These are phyloP conservation scores for Articulospora tetracladia DNA, from an alignment of 495 filamentous ascomycete genomes.

Conservation along the genomic window DNA sequence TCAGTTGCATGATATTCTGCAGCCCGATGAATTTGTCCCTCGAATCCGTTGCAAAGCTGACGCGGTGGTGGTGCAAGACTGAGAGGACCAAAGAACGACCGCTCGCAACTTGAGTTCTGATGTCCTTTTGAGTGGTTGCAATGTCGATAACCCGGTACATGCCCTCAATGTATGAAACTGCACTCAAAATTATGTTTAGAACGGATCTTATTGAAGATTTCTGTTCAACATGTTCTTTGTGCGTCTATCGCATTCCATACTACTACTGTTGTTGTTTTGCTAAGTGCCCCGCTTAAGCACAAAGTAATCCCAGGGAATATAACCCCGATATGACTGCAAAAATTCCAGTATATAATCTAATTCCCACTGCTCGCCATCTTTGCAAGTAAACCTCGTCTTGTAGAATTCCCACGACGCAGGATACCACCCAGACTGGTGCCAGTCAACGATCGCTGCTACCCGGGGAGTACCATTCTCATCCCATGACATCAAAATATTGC, in stretches of 20 bases:
- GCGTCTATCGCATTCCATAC: no score
- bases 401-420: conserved; percentile 45
- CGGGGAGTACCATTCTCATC: conserved; percentile 23
- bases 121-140: background rate
- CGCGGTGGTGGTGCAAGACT: background rate
- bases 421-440: conserved; percentile 46
- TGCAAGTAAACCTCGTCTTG: conserved; percentile 30
- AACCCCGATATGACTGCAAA: conserved; percentile 10
- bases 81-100: background rate
- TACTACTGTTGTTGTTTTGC: background rate
- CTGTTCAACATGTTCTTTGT: no score
- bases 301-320: conserved; percentile 10
- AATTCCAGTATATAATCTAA: conserved; percentile 8
- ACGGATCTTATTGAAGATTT: no score
- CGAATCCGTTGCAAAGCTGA: background rate
- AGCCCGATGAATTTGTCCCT: background rate
- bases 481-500: conserved; percentile 39
- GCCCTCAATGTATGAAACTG: background rate
- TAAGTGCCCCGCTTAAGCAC: background rate
- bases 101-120: background rate
- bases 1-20: background rate
- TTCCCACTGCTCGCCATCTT: conserved; percentile 5
- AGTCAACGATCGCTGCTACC: conserved; percentile 39
- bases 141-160: background rate
- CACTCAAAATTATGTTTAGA: no score